Conservation (phyloP, 495 filamentous ascomycete genomes). For the Chaetomium tenue region DNA sequence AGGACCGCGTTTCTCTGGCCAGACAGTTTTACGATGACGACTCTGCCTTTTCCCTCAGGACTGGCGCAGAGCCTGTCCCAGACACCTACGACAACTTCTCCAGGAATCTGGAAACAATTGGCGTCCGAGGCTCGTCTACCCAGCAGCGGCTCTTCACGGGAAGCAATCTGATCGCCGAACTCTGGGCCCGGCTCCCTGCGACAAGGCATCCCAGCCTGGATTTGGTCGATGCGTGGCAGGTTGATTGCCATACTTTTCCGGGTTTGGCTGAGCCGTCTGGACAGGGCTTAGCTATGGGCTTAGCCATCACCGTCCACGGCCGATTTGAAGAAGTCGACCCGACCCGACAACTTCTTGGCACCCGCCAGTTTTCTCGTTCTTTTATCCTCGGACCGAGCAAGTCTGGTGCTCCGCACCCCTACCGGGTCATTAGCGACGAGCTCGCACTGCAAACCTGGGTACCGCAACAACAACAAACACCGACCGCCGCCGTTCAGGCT, state of each 20-base stretch:
- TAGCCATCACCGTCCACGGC: conserved; percentile 77
- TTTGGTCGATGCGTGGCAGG: conserved; percentile 65
- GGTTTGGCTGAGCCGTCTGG: conserved; percentile 69
- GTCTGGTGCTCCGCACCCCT: conserved; percentile 45
- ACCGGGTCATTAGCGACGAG: conserved; percentile 80
- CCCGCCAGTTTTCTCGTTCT: conserved; percentile 80
- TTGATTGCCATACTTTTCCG: conserved; percentile 77
- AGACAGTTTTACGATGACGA: conserved; percentile 70
- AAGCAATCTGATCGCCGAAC: conserved; percentile 59
- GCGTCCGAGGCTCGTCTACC: conserved; percentile 50
- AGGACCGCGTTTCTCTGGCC: conserved; percentile 60
- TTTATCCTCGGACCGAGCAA: conserved; percentile 78
- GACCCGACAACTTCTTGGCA: conserved; percentile 48
- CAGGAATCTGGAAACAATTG: conserved; percentile 73
- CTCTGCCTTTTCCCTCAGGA: conserved; percentile 74
- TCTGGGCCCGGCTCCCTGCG: conserved; percentile 67
- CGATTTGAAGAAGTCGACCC: conserved; percentile 74
- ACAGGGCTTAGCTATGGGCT: conserved; percentile 60
- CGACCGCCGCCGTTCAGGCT: conserved; percentile 1
- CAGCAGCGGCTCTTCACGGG: conserved; percentile 67
- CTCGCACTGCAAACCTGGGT: conserved; percentile 59
- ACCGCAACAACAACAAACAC: conserved; percentile 29
- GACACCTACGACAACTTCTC: conserved; percentile 61
- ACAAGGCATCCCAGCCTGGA: conserved; percentile 70
- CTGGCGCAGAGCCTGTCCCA: conserved; percentile 39